Evolutionary conservation across 1,139 yeast species (phyloP).

Genomic region (Lizanozyma gosingica): DNA sequence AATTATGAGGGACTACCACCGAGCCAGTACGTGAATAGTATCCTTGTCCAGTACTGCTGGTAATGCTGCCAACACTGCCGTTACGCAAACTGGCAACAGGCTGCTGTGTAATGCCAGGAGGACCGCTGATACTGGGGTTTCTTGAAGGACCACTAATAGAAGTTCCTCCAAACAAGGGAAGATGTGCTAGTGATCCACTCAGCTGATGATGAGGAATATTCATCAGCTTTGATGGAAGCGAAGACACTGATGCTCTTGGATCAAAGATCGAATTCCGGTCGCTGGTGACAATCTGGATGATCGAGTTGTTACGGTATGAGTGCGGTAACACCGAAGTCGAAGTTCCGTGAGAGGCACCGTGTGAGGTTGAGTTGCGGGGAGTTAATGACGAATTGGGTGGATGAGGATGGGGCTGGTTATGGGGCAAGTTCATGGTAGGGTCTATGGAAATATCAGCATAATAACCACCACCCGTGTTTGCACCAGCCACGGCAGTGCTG

Average conservation of each 20-base stretch:
- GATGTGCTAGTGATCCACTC: conserved; percentile 33
- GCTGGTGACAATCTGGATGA: conserved; percentile 34
- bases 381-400: conserved; percentile 19
- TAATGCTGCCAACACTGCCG: conserved; percentile 24
- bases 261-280: conserved; percentile 29
- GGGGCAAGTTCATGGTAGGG: conserved; percentile 42
- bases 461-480: conserved; percentile 35
- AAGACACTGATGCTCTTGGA: conserved; percentile 33
- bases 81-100: conserved; percentile 34
- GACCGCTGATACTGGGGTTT: conserved; percentile 31
- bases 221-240: conserved; percentile 41
- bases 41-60: conserved; percentile 13
- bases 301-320: conserved; percentile 29
- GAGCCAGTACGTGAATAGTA: conserved; percentile 38
- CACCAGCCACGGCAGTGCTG: conserved; percentile 14
- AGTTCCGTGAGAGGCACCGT: conserved; percentile 1
- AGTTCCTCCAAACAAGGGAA: conserved; percentile 35
- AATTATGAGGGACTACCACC: conserved; percentile 32
- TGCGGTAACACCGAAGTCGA: conserved; percentile 5
- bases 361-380: conserved; percentile 28
- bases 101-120: conserved; percentile 21
- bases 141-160: conserved; percentile 37
- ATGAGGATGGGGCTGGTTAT: conserved; percentile 32
- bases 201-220: conserved; percentile 42
- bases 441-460: conserved; percentile 39